Base-by-base conservation (phyloP, 1,284 basidiomycete genomes). In the Cryptococcus sp. region DNA sequence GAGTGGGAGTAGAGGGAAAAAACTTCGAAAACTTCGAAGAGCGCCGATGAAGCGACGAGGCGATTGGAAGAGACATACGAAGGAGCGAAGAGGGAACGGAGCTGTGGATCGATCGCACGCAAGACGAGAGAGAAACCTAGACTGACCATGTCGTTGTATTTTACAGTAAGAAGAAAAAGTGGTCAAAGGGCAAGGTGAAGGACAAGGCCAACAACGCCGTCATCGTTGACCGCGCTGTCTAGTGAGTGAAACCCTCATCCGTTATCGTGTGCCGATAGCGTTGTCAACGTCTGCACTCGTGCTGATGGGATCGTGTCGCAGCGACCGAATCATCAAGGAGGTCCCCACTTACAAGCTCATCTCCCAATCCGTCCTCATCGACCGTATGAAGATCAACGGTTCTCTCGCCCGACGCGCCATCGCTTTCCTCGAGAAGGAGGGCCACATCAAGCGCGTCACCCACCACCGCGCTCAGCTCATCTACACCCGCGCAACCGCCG, bases 111-210 rank as follows among this genome's bases (percentile, higher is more conserved):
- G 42, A n/a, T 19, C 25, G 45, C 22, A 46, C 45, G 3, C 27
- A 38, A n/a, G 38, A 39, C 20, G 19, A 20, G 20, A 39, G 49
- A 22, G 17, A 39, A 30, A n/a, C 39, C 22, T 11, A 47, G 10
- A 42, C 53, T 49, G 38, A 46, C 47, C 11, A 19, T n/a, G 15
- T 45, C n/a, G n/a, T 22, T 22, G 2, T 47, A 16, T 30, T n/a
- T 46, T 16, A 49, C 57, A 79, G 78, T 66, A 97, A 97, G 86
- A 98, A 98, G 87, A 98, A 98, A 89, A 98, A 98, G 87, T 98
- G 94, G 94, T 97, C 93, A 71, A 98, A 98, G 86, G 94, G 94
- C 81, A 96, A 96, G 83, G 93, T 97, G 80, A 97, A 97, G 88
- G 93, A 97, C 84, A 97, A 97, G 88, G 92, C 91, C 75, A 88